Conservation (phyloP, 140 eudicot genomes). For the Bidens hawaiensis region DNA sequence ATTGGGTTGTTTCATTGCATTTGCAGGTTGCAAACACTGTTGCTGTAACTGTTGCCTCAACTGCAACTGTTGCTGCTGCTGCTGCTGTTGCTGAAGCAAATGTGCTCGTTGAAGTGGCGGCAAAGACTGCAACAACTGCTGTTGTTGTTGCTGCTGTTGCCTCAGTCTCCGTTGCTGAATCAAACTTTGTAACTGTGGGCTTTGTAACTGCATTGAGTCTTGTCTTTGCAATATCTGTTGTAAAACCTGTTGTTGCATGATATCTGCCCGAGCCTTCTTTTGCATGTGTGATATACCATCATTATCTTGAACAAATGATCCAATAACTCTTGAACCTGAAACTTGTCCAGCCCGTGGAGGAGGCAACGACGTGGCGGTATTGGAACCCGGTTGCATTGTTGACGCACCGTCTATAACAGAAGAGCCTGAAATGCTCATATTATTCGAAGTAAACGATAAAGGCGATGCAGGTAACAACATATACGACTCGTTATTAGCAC, state of each 20-base stretch:
- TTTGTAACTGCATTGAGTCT: constrained; percentile 71
- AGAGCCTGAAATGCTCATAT: constrained; percentile 83
- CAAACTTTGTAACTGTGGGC: constrained; percentile 70
- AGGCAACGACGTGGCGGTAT: constrained; percentile 54
- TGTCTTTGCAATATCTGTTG: constrained; percentile 80
- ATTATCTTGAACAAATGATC: constrained; percentile 67
- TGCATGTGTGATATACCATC: constrained; percentile 55
- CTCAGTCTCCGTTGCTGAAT: constrained; percentile 83
- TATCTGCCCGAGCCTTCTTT: constrained; percentile 93
- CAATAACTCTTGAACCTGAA: constrained; percentile 54
- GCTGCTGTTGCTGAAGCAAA: constrained; percentile 78
- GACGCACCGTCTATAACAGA: constrained; percentile 76
- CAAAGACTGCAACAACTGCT: constrained; percentile 83
- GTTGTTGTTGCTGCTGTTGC: constrained; percentile 54
- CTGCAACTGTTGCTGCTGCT: constrained; percentile 61
- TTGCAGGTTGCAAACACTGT: constrained; percentile 58
- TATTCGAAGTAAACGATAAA: constrained; percentile 83
- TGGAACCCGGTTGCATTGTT: constrained; percentile 57
- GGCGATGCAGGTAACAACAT: constrained; percentile 90
- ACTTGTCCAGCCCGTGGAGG: constrained; percentile 50
- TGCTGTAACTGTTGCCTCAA: constrained; percentile 73
- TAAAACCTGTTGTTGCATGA: constrained; percentile 70
- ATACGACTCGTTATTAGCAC: constrained; percentile 77
- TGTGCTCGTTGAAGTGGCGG: constrained; percentile 82
- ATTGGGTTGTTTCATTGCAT: constrained; percentile 63